These are phyloP conservation scores for Ustulina deusta DNA, from an alignment of 2,329 filamentous ascomycete genomes.

Conservation along the genomic window DNA sequence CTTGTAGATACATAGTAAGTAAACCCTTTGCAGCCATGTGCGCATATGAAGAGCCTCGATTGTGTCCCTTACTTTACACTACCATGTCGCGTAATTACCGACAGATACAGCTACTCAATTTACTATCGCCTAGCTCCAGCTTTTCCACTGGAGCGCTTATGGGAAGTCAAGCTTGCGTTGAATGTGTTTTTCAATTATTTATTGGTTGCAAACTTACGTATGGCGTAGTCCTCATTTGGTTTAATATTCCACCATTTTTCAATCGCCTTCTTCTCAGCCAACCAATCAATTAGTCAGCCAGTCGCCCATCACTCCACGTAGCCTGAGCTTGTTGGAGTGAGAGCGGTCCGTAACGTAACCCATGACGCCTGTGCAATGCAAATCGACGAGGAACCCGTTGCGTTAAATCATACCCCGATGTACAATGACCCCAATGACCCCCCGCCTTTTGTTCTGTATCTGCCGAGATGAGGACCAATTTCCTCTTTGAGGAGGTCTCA, in stretches of 20 bases:
- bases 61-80: conserved; percentile 1
- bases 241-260: conserved; percentile 31
- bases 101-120: conserved; percentile 11
- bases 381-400: conserved; percentile 51
- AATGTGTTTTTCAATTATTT: conserved; percentile 37
- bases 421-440: conserved; percentile 35
- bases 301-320: conserved; percentile 30
- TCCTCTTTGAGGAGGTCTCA: conserved; percentile 46
- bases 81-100: conserved; percentile 14
- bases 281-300: conserved; percentile 33
- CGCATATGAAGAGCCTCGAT: conserved; percentile 3
- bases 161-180: conserved; percentile 23
- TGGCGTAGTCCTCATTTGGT: conserved; percentile 18
- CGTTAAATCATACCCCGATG: conserved; percentile 45
- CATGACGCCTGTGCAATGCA: conserved; percentile 57
- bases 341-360: conserved; percentile 46
- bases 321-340: conserved; percentile 33
- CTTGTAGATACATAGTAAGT: conserved; percentile 5
- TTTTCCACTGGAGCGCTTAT: background rate
- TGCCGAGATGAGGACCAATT: conserved; percentile 39
- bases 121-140: background rate
- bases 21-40: conserved; percentile 13
- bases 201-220: conserved; percentile 28
- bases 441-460: conserved; percentile 36
- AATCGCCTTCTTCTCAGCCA: conserved; percentile 23